Base-by-base conservation (phyloP, 139 green algal genomes). In the Chlamydomonas eustigma region DNA sequence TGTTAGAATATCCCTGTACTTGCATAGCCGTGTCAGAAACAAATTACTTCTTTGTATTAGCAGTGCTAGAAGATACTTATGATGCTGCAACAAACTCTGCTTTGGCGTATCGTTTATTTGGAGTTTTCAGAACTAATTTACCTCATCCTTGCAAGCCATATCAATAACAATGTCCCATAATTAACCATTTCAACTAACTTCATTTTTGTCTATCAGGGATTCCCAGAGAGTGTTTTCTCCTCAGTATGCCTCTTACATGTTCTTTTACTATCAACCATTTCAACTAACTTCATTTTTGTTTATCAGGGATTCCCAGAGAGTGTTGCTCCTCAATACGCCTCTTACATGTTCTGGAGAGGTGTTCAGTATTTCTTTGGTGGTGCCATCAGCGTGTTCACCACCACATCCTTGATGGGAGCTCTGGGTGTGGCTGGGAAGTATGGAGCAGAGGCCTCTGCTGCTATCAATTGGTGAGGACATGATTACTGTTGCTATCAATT, bases 311-410 rank as follows among this genome's bases (percentile, higher is more conserved):
- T 87, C 76, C 92, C 92, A 22, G 86, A 90, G 33, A 89, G 75
- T 12, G 92, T 97, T 38, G 86, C 88, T 0, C 88, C 89, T 1
- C 88, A 94, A 74, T 97, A 94, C 39, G 78, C 74, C 2, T 64
- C 77, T 28, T 97, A 97, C 86, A 97, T 97, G 92, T 66, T 4
- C 0, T 97, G 92, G 88, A 65, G 92, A 2, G 90, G 85, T 0
- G 80, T 96, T 69, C 92, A 97, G 80, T 97, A 97, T 77, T 92
- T 97, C 32, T 97, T 97, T 71, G 92, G 92, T 0, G 91, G 91
- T 35, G 88, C 86, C 51, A 90, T 91, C 75, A 78, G 64, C 22
- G 89, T 94, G 6, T 93, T 90, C 81, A 92, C 89, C 39, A 92
- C 89, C 6, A 86, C 85, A 77, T 88, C 81, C n/a, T 87, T 97